These are phyloP conservation scores for Rhizopogon hawkerae DNA, from an alignment of 1,284 basidiomycete genomes.

Conservation along the genomic window DNA sequence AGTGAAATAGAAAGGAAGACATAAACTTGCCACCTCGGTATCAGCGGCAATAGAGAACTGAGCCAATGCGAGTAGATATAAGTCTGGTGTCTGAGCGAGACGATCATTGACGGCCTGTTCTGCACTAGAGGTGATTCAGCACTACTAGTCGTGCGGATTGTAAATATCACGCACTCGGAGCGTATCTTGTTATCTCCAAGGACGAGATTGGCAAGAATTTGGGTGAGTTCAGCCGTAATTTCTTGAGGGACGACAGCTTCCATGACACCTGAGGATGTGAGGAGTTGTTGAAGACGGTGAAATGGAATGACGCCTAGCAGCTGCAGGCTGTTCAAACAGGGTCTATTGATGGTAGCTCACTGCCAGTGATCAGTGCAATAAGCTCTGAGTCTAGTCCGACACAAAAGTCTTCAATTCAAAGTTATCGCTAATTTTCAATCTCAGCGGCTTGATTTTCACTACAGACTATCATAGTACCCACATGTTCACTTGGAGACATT, in stretches of 20 bases:
- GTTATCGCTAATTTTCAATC: too few relatives aligned
- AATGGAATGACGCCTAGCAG: neutral
- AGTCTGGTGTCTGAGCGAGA: constrained; percentile 64
- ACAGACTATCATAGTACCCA: too few relatives aligned
- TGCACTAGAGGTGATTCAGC: constrained; percentile 38
- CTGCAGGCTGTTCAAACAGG: neutral
- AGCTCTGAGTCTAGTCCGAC: too few relatives aligned
- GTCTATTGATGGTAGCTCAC: neutral
- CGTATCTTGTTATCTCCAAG: constrained; percentile 73
- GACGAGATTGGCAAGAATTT: constrained; percentile 75
- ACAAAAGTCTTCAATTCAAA: too few relatives aligned
- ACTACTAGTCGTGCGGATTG: constrained; percentile 3
- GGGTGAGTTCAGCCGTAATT: constrained; percentile 63
- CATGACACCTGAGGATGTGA: constrained; percentile 20
- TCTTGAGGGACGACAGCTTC: constrained; percentile 48
- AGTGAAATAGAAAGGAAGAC: constrained; percentile 6
- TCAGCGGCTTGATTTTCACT: too few relatives aligned
- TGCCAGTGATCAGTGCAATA: neutral
- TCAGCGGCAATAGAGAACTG: constrained; percentile 67
- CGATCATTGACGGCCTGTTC: constrained; percentile 73
- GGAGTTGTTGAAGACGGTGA: neutral
- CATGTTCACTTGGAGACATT: too few relatives aligned
- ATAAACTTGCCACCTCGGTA: constrained; percentile 56
- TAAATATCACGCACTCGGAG: constrained; percentile 32
- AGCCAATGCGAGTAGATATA: constrained; percentile 64